phyloP scores from a whole-genome alignment of 345 rosid species.

The Passiflora organensis region DNA sequence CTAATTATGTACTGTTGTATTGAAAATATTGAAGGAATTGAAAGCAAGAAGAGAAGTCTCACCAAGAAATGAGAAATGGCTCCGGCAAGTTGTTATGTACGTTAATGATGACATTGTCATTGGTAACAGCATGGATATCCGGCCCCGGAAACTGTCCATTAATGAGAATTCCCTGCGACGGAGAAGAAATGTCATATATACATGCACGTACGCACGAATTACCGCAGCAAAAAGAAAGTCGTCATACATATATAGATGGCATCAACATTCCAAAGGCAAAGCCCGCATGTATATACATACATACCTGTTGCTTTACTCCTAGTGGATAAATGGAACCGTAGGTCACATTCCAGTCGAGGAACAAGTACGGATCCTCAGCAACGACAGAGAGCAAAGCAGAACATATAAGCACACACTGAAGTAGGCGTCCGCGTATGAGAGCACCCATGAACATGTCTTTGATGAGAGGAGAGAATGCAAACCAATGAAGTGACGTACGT shows the following conservation, averaged over 20 bases:
- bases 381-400: slow-evolving; percentile 12
- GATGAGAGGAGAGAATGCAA: not conserved
- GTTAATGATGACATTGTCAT: slow-evolving; percentile 23
- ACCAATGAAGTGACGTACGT: not conserved
- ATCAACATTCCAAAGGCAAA: too few species aligned
- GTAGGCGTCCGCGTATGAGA: not conserved
- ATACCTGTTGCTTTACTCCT: slow-evolving; percentile 69
- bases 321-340: slow-evolving; percentile 74
- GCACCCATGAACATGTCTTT: not conserved
- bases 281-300: too few species aligned
- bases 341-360: slow-evolving; percentile 75
- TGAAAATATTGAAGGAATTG: too few species aligned
- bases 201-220: not conserved
- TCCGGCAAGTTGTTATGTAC: slow-evolving; percentile 23
- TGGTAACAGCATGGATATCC: slow-evolving; percentile 20
- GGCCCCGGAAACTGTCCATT: slow-evolving; percentile 30
- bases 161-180: slow-evolving; percentile 25
- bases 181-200: not conserved
- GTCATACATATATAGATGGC: too few species aligned
- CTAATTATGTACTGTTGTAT: too few species aligned
- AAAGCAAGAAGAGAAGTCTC: not conserved
- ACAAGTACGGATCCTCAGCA: slow-evolving; percentile 68
- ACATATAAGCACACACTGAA: not conserved
- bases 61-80: slow-evolving; percentile 29
- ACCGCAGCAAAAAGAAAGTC: too few species aligned